Conservation (phyloP, 2,329 filamentous ascomycete genomes). For the Pseudogymnoascus sp. region DNA sequence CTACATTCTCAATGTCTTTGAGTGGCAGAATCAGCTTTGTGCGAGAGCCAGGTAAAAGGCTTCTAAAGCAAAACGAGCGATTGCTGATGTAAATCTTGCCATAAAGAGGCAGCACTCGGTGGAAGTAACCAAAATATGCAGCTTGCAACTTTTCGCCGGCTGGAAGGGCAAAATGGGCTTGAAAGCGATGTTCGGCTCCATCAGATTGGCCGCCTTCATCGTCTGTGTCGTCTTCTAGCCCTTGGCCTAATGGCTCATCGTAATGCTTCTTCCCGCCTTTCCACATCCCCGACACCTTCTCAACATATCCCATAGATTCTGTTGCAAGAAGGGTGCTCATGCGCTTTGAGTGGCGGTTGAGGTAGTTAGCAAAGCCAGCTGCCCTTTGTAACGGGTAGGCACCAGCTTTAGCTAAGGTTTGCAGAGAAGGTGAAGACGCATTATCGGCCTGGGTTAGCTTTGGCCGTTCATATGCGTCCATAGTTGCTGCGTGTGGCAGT, state of each 20-base stretch:
- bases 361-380: slow-evolving; percentile 73
- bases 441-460: slow-evolving; percentile 27
- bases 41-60: slow-evolving; percentile 77
- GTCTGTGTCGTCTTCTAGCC: slow-evolving; percentile 48
- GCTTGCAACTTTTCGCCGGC: slow-evolving; percentile 76
- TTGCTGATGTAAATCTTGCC: slow-evolving; percentile 95
- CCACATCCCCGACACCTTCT: slow-evolving; percentile 97
- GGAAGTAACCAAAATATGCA: slow-evolving; percentile 87
- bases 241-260: slow-evolving; percentile 50
- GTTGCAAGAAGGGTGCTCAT: slow-evolving; percentile 79
- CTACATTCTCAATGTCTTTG: slow-evolving; percentile 84
- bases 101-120: slow-evolving; percentile 83
- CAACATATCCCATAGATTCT: slow-evolving; percentile 92
- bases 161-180: slow-evolving; percentile 84
- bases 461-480: slow-evolving; percentile 15
- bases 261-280: slow-evolving; percentile 88
- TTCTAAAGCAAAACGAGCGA: slow-evolving; percentile 85
- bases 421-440: slow-evolving; percentile 44
- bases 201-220: slow-evolving; percentile 56
- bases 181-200: slow-evolving; percentile 72
- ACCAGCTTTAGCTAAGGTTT: slow-evolving; percentile 55
- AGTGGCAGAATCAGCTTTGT: slow-evolving; percentile 90
- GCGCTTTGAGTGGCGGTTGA: slow-evolving; percentile 70
- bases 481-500: slow-evolving; percentile 19
- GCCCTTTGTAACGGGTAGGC: slow-evolving; percentile 78